A percentile compares a stretch with the other conserved stretches of the same genome.
Conservation (phyloP, 495 filamentous ascomycete genomes). For the Penicillium ucsense region DNA sequence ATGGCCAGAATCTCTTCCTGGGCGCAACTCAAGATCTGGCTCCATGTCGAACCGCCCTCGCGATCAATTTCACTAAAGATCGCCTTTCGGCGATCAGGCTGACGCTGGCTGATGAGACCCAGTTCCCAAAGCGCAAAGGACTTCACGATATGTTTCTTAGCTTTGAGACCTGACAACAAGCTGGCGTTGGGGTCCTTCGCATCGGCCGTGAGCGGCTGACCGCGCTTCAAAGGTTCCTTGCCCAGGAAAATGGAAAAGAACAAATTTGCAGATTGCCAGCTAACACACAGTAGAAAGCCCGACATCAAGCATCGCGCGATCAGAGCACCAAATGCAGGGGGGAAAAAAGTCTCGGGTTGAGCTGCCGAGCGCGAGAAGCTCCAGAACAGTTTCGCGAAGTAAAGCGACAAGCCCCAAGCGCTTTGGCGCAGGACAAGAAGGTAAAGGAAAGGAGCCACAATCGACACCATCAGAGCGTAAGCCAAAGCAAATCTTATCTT, state of each 20-base stretch:
- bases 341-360: slow-evolving; percentile 41
- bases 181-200: slow-evolving; percentile 89
- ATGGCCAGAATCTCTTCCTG: slow-evolving; percentile 57
- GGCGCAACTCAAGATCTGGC: slow-evolving; percentile 60
- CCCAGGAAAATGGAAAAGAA: slow-evolving; percentile 71
- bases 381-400: slow-evolving; percentile 60
- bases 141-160: slow-evolving; percentile 46
- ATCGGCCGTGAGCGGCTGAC: slow-evolving; percentile 70
- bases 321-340: slow-evolving; percentile 47
- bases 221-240: slow-evolving; percentile 71
- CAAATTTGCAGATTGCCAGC: slow-evolving; percentile 67
- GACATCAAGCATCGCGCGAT: slow-evolving; percentile 52
- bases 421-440: slow-evolving; percentile 48
- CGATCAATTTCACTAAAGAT: slow-evolving; percentile 90
- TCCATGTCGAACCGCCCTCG: slow-evolving; percentile 66
- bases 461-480: slow-evolving; percentile 34
- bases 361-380: slow-evolving; percentile 61
- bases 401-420: slow-evolving; percentile 58
- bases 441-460: slow-evolving; percentile 47
- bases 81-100: slow-evolving; percentile 59
- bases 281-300: slow-evolving; percentile 53
- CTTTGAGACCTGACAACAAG: slow-evolving; percentile 71
- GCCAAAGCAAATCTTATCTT: slow-evolving; percentile 25
- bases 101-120: slow-evolving; percentile 63
- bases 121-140: slow-evolving; percentile 90